These are phyloP conservation scores for Rhododendron simsii DNA, from an alignment of 148 eudicot genomes.

Conservation along the genomic window DNA sequence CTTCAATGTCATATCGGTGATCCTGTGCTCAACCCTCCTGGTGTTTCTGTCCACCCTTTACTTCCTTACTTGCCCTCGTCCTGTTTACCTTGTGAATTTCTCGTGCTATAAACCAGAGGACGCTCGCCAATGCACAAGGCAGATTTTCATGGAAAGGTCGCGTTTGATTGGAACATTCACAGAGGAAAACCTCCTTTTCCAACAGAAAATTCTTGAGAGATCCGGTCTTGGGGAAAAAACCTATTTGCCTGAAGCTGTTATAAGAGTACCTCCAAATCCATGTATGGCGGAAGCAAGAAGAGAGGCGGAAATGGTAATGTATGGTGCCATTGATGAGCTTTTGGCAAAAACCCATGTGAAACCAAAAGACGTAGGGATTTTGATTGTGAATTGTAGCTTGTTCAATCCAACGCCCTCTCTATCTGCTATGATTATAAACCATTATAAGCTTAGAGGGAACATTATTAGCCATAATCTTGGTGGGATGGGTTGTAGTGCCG, in stretches of 20 bases:
- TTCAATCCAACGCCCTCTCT: constrained; percentile 50
- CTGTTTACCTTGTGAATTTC: constrained; percentile 54
- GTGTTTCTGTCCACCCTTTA: constrained; percentile 47
- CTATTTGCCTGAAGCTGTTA: constrained; percentile 43
- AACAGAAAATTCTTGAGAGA: constrained; percentile 45
- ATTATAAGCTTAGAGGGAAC: constrained; percentile 45
- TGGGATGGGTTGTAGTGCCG: constrained; percentile 58
- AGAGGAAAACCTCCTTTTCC: constrained; percentile 37
- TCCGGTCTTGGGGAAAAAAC: constrained; percentile 54
- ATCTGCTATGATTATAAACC: constrained; percentile 42
- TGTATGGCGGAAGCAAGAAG: constrained; percentile 54
- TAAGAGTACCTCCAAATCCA: constrained; percentile 43
- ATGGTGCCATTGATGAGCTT: constrained; percentile 51
- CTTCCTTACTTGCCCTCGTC: constrained; percentile 48
- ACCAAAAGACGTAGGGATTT: constrained; percentile 50
- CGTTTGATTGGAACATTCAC: constrained; percentile 29
- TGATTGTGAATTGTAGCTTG: constrained; percentile 48
- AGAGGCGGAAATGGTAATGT: constrained; percentile 54
- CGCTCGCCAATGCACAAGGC: constrained; percentile 39
- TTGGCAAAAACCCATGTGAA: constrained; percentile 44
- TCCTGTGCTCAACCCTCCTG: constrained; percentile 35
- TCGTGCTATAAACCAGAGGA: constrained; percentile 54
- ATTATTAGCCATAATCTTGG: constrained; percentile 46
- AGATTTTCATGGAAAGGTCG: constrained; percentile 50
- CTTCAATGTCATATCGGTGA: constrained; percentile 40